Conservation (phyloP, 2,329 filamentous ascomycete species). For the Tolypocladium cylindrosporum region DNA sequence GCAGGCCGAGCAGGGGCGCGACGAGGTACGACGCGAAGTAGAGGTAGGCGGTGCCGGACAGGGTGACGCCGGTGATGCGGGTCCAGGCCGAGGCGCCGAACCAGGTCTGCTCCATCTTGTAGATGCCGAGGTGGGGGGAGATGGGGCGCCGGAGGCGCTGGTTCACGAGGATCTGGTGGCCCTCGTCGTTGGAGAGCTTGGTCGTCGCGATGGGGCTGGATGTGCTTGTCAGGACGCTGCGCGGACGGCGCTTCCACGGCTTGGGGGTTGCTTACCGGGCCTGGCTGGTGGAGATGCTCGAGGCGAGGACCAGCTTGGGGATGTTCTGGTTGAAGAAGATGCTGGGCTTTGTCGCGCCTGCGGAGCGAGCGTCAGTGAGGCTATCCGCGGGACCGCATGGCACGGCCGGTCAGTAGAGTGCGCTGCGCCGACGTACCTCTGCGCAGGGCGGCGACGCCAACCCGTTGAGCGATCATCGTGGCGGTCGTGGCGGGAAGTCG, state of each 20-base stretch:
- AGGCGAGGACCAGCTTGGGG: conserved; percentile 33
- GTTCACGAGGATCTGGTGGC: conserved; percentile 58
- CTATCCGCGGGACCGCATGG: conserved; percentile 5
- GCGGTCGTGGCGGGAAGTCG: conserved; percentile 5
- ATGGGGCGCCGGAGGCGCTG: conserved; percentile 78
- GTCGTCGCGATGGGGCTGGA: conserved; percentile 44
- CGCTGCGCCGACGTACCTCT: conserved; percentile 33
- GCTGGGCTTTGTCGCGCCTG: conserved; percentile 32
- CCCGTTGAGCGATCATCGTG: conserved; percentile 46
- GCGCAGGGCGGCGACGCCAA: conserved; percentile 48
- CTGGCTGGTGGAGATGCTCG: conserved; percentile 32
- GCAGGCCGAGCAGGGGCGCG: conserved; percentile 60
- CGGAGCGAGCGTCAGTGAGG: conserved; percentile 8
- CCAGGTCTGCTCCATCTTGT: conserved; percentile 80
- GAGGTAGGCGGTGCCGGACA: conserved; percentile 67
- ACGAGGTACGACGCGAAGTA: conserved; percentile 75
- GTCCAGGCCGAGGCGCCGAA: conserved; percentile 62
- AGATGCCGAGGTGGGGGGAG: conserved; percentile 77
- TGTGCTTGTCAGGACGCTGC: background rate
- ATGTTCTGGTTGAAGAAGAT: conserved; percentile 37
- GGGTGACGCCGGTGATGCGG: conserved; percentile 69
- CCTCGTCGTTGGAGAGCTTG: conserved; percentile 44
- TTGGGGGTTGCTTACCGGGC: conserved; percentile 28
- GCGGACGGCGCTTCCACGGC: background rate
- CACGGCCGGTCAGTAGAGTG: background rate